Conservation (phyloP, 2,329 filamentous ascomycete species). For the Sordariomycetes sp. region DNA sequence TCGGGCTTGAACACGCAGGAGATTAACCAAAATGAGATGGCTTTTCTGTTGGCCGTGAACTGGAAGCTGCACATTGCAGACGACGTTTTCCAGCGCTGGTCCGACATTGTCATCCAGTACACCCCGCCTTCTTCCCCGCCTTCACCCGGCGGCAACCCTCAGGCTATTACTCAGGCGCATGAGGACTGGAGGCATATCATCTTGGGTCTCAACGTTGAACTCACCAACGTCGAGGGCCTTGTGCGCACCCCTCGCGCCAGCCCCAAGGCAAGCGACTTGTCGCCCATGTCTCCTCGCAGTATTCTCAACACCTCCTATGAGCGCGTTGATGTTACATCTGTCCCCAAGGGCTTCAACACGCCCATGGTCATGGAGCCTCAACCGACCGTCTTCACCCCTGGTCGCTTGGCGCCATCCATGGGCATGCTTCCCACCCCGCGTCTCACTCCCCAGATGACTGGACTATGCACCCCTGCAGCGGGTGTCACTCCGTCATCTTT, state of each 20-base stretch:
- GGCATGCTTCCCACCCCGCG: constrained; percentile 50
- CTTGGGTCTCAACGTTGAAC: constrained; percentile 42
- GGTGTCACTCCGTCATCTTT: constrained; percentile 41
- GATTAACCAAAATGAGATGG: constrained; percentile 95
- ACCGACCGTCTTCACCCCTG: constrained; percentile 33
- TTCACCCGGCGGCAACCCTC: constrained; percentile 38
- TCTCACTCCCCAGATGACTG: constrained; percentile 45
- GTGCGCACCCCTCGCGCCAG: constrained; percentile 21
- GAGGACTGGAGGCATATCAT: constrained; percentile 51
- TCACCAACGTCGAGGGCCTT: constrained; percentile 50
- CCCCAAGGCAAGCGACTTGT: constrained; percentile 21
- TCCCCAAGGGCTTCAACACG: constrained; percentile 13
- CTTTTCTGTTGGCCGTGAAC: constrained; percentile 80
- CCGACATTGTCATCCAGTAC: constrained; percentile 80
- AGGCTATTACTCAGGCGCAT: constrained; percentile 31
- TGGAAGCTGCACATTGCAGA: constrained; percentile 95
- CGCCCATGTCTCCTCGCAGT: constrained; percentile 29
- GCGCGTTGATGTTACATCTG: background rate
- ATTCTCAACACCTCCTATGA: constrained; percentile 34
- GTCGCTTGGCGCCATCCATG: constrained; percentile 40
- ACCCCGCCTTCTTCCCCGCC: constrained; percentile 61
- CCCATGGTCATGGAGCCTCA: constrained; percentile 38
- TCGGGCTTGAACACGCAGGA: constrained; percentile 88
- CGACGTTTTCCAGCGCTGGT: constrained; percentile 83
- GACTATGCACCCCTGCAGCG: constrained; percentile 52